Evolutionary conservation across 139 green algal species (phyloP), one percentile per base, ranked within the genome.

Genomic region (Nannochloris sp.): DNA sequence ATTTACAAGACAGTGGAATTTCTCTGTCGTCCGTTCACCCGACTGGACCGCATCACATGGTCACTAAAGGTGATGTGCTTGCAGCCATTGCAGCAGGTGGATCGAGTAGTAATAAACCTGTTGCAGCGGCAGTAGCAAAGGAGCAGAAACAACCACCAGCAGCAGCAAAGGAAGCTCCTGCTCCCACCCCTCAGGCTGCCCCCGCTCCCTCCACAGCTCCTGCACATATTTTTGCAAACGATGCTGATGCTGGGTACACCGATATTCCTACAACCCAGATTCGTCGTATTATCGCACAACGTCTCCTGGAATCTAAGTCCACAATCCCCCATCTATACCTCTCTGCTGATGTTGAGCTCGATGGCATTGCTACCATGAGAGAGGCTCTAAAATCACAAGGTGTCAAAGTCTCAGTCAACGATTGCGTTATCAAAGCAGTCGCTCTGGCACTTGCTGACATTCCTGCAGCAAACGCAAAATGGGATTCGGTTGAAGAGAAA

Each of bases 31-130:
- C 72, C 8, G 59, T 90, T 9, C 46, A 44, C 5, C 71, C 77
- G 14, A 92, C 83, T 1, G 91, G 91, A 0, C 92, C 88, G 0
- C 69, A 81, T 4, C 73, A 75, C 35, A 90, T 95, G 33, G 57
- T 97, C 44, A 95, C 85, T 6, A 97, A 97, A 76, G 83, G 71
- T 0, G 91, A 97, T 67, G 88, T 96, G 31, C 70, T 96, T 46
- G 76, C 74, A 9, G 87, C 89, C 15, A 78, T 95, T 4, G 79
- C 68, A 4, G 64, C 61, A 3, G 83, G 85, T 0, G 47, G 90
- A 3, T 86, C 87, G 12, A 76, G 71, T 2, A 87, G 90, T 3
- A 79, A 89, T 48, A 85, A n/a, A n/a, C n/a, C 96, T 29, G 79
- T 90, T 51, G 83, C 86, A 1, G 79, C 72, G 4, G 90, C 96